phyloP scores from a whole-genome alignment of 768 basidiomycete species.

The Lactarius psammicola region DNA sequence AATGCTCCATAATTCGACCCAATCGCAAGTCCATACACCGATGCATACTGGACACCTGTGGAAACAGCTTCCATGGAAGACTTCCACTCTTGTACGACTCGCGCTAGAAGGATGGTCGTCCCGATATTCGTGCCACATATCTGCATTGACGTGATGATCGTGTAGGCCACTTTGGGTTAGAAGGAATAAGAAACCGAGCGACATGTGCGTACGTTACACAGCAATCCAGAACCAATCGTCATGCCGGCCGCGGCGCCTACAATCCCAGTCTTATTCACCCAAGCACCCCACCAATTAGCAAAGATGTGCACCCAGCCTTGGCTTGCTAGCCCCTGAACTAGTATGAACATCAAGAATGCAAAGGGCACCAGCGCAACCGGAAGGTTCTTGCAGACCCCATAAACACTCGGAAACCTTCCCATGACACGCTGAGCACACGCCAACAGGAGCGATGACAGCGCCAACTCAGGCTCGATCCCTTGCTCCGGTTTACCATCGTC shows the following conservation, averaged over 20 bases:
- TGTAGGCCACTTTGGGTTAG: neutral
- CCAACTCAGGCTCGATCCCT: slow-evolving; percentile 12
- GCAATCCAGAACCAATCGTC: slow-evolving; percentile 66
- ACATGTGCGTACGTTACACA: slow-evolving; percentile 56
- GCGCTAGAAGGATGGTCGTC: slow-evolving; percentile 84
- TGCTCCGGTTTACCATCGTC: slow-evolving; percentile 3
- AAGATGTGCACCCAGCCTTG: slow-evolving; percentile 90
- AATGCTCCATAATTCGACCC: slow-evolving; percentile 91
- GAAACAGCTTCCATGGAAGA: slow-evolving; percentile 16
- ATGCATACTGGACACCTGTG: slow-evolving; percentile 16
- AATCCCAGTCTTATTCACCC: slow-evolving; percentile 39
- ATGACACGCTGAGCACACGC: slow-evolving; percentile 28
- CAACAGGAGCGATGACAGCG: slow-evolving; percentile 19
- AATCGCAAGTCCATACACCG: slow-evolving; percentile 64
- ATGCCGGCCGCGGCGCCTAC: slow-evolving; percentile 48
- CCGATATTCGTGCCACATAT: slow-evolving; percentile 89
- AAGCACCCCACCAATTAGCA: slow-evolving; percentile 58
- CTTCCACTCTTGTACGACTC: slow-evolving; percentile 57
- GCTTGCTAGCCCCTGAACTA: slow-evolving; percentile 78
- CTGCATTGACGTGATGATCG: slow-evolving; percentile 26
- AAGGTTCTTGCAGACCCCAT: slow-evolving; percentile 61
- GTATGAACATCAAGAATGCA: slow-evolving; percentile 91
- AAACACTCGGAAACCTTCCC: slow-evolving; percentile 64
- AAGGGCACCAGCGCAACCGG: slow-evolving; percentile 87
- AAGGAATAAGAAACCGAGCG: neutral